phyloP scores from a whole-genome alignment of 1,139 yeast genomes.

The Taiozyma sp. region DNA sequence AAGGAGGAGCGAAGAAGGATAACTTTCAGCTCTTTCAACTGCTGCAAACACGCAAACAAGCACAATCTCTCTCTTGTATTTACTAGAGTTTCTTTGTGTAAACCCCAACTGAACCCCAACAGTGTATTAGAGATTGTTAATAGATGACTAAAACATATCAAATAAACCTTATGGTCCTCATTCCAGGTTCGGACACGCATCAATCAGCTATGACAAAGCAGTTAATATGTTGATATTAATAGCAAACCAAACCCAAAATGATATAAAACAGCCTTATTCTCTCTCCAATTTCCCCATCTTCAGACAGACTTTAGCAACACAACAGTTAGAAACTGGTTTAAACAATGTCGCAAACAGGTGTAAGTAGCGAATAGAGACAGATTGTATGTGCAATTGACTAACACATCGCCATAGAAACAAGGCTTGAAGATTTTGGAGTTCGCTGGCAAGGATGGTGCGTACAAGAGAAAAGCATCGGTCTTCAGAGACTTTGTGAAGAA shows the following conservation, averaged over 20 bases:
- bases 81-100: too few relatives aligned
- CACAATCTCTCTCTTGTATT: too few relatives aligned
- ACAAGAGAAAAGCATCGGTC: constrained; percentile 39
- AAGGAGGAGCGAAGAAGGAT: not conserved
- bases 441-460: constrained; percentile 51
- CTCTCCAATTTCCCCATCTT: not conserved
- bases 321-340: not conserved
- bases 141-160: too few relatives aligned
- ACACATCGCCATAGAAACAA: constrained; percentile 2
- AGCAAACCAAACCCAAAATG: not conserved
- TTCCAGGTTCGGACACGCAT: not conserved
- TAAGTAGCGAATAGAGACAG: not conserved
- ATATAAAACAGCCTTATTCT: not conserved
- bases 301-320: not conserved
- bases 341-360: constrained; percentile 4
- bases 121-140: too few relatives aligned
- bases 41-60: too few relatives aligned
- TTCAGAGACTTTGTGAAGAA: constrained; percentile 61
- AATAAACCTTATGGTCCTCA: too few relatives aligned
- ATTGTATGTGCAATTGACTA: not conserved
- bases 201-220: not conserved
- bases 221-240: too few relatives aligned
- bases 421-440: constrained; percentile 36
- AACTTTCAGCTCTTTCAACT: too few relatives aligned
- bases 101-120: too few relatives aligned